Conservation (phyloP, 177 flowering plant genomes). For the Vitis hybrid region DNA sequence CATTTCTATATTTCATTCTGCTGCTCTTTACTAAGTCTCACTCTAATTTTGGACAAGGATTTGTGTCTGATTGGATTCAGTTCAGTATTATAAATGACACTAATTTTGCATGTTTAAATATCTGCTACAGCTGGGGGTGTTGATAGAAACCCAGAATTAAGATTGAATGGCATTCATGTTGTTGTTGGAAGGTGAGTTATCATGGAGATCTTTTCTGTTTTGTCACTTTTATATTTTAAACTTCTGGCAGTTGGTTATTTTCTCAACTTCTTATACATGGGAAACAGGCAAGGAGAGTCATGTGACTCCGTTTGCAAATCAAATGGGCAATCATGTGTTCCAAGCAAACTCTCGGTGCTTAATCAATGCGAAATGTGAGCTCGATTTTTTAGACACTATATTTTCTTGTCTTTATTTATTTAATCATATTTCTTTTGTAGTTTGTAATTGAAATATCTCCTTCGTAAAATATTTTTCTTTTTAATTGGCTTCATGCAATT, state of each 20-base stretch:
- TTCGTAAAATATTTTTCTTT: too few species aligned
- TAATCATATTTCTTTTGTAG: neutral
- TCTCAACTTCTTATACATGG: conserved; percentile 2
- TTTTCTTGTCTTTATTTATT: neutral
- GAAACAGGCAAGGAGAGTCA: conserved; percentile 82
- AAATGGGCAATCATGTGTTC: conserved; percentile 81
- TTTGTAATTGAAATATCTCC: too few species aligned
- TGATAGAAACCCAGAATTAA: conserved; percentile 47
- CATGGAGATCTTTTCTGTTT: neutral
- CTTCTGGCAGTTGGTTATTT: neutral
- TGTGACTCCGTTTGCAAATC: conserved; percentile 84
- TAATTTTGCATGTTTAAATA: conserved; percentile 1
- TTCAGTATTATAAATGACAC: neutral
- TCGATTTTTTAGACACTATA: neutral
- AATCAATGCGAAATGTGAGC: conserved; percentile 92
- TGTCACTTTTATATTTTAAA: neutral
- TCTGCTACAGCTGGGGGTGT: conserved; percentile 39
- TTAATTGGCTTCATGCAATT: too few species aligned
- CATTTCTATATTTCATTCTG: too few species aligned
- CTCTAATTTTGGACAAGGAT: too few species aligned
- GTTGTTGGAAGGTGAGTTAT: conserved; percentile 65
- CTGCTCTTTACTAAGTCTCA: too few species aligned
- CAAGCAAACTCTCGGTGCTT: conserved; percentile 70
- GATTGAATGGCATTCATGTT: conserved; percentile 70
- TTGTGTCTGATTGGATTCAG: neutral